Conservation (phyloP, 176 grass and related monocot genomes). For the Elymus sibiricus region DNA sequence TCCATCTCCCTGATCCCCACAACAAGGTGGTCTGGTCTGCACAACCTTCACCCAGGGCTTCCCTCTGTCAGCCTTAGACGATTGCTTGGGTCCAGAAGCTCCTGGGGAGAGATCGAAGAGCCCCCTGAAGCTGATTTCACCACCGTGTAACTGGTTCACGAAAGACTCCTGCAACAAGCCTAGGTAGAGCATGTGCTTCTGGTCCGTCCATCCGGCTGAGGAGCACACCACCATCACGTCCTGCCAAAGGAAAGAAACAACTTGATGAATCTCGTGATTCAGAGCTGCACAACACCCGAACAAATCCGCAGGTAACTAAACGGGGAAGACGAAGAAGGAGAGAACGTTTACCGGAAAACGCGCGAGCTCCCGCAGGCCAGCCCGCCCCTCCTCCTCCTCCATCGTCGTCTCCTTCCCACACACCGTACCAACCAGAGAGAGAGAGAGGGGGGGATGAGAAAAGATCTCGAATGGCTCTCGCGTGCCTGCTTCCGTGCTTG, state of each 20-base stretch:
- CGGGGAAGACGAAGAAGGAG: background rate
- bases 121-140: conserved; percentile 36
- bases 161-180: conserved; percentile 73
- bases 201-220: conserved; percentile 74
- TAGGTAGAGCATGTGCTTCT: conserved; percentile 84
- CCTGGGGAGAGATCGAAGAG: conserved; percentile 33
- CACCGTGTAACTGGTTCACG: conserved; percentile 40
- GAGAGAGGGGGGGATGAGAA: background rate
- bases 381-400: conserved; percentile 18
- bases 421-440: background rate
- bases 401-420: conserved; percentile 3
- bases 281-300: background rate
- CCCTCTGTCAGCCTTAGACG: conserved; percentile 31
- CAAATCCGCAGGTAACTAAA: background rate
- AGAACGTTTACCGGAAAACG: conserved; percentile 26
- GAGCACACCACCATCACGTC: conserved; percentile 33
- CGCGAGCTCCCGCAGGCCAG: conserved; percentile 25
- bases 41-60: conserved; percentile 31
- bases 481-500: background rate
- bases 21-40: conserved; percentile 13
- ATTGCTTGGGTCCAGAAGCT: conserved; percentile 16
- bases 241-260: conserved; percentile 38
- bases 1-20: conserved; percentile 13
- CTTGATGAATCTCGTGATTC: conserved; percentile 11
- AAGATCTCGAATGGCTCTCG: background rate